Percentiles rank a stretch among this genome's conserved stretches.
Conservation (phyloP, 164 flowering plant species). For the Vitis labrusca region DNA sequence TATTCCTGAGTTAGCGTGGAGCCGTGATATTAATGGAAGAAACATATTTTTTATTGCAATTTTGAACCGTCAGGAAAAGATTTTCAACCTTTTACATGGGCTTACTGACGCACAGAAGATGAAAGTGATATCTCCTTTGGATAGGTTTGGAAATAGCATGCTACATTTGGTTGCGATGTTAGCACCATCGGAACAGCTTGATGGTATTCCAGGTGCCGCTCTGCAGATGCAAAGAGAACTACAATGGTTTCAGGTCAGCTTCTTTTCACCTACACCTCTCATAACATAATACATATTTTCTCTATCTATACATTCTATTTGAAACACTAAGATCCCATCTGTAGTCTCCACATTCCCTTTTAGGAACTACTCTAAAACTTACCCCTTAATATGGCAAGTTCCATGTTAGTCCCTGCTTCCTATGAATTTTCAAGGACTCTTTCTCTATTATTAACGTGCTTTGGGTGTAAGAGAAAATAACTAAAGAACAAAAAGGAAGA, state of each 20-base stretch:
- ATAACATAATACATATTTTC: too few relatives aligned
- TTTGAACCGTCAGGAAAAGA: constrained; percentile 23
- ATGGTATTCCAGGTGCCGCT: constrained; percentile 27
- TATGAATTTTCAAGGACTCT: too few relatives aligned
- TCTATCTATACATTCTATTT: too few relatives aligned
- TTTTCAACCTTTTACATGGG: constrained; percentile 24
- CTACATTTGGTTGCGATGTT: constrained; percentile 23
- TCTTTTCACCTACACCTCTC: not conserved
- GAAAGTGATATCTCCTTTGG: not conserved
- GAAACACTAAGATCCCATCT: too few relatives aligned
- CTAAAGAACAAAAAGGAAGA: too few relatives aligned
- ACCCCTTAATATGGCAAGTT: too few relatives aligned
- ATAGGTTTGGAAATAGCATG: constrained; percentile 15
- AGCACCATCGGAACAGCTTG: constrained; percentile 16
- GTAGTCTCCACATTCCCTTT: constrained; percentile 2
- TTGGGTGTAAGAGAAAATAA: too few relatives aligned
- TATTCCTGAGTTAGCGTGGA: constrained; percentile 14
- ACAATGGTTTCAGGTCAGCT: constrained; percentile 29
- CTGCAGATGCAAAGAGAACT: constrained; percentile 33
- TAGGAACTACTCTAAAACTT: too few relatives aligned
- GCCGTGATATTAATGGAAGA: not conserved
- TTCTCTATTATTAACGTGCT: not conserved
- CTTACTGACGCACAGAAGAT: constrained; percentile 3
- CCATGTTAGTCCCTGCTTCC: too few relatives aligned
- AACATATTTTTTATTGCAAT: constrained; percentile 16